Conservation (phyloP, 192 early-diverging fungal genomes). For the Coemansia sp. region DNA sequence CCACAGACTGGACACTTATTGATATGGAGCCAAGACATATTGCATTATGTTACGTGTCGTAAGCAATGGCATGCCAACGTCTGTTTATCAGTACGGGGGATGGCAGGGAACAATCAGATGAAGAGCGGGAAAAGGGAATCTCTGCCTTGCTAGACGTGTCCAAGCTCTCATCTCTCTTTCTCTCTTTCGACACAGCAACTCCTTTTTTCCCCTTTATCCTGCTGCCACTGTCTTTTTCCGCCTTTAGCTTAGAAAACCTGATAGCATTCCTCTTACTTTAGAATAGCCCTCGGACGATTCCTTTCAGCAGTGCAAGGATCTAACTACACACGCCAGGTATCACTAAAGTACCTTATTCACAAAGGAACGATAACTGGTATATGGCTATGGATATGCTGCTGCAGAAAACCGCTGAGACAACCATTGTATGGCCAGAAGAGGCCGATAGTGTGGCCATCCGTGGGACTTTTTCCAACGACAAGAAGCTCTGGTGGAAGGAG, state of each 20-base stretch:
- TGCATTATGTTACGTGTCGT: background rate
- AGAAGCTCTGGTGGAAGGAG: slow-evolving; percentile 35
- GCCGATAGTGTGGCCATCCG: slow-evolving; percentile 40
- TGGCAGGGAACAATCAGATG: background rate
- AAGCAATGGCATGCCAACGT: background rate
- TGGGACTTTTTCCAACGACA: slow-evolving; percentile 36
- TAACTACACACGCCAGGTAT: background rate
- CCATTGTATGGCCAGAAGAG: slow-evolving; percentile 35
- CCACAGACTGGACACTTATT: background rate
- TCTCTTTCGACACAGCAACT: too few species aligned
- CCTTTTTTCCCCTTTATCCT: too few species aligned
- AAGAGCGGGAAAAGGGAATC: too few species aligned
- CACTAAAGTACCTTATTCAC: background rate
- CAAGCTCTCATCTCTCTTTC: too few species aligned
- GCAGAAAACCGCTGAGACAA: slow-evolving; percentile 11
- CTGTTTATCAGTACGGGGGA: background rate
- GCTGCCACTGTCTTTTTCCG: too few species aligned
- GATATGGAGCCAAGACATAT: background rate
- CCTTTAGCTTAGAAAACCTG: too few species aligned
- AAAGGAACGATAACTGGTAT: background rate
- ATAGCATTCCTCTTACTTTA: too few species aligned
- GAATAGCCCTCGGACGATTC: background rate
- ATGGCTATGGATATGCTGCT: background rate
- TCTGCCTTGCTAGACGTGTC: too few species aligned
- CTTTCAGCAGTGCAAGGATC: background rate